These are phyloP conservation scores for Naganishia onofrii DNA, from an alignment of 768 basidiomycete genomes.

Conservation along the genomic window DNA sequence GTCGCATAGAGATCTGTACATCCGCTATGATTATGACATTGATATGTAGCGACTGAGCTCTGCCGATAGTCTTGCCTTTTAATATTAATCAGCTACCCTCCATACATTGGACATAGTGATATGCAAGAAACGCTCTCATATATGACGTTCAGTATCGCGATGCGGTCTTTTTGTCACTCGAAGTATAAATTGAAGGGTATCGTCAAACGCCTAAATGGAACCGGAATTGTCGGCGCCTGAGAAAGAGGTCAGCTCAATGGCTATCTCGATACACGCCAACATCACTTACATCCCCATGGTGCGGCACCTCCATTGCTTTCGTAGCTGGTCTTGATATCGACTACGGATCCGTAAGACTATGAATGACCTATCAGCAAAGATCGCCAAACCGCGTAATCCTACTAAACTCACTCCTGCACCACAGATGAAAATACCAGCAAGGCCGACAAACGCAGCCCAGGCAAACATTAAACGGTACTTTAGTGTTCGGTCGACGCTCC, in stretches of 20 bases:
- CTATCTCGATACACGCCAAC: background rate
- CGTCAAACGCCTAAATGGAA: background rate
- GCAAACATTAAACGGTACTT: constrained; percentile 27
- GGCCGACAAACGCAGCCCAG: constrained; percentile 29
- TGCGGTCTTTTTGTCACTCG: too few relatives aligned
- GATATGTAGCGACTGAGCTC: too few relatives aligned
- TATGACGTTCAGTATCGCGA: too few relatives aligned
- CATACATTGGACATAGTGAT: too few relatives aligned
- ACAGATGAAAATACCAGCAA: constrained; percentile 35
- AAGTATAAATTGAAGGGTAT: too few relatives aligned
- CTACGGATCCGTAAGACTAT: constrained; percentile 27
- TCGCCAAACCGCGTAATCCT: background rate
- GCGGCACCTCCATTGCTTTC: constrained; percentile 19
- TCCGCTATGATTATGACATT: too few relatives aligned
- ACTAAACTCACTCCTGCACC: constrained; percentile 36
- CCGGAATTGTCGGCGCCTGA: constrained; percentile 21
- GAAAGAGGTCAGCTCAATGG: background rate
- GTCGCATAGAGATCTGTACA: too few relatives aligned
- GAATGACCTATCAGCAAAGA: background rate
- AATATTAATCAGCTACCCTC: too few relatives aligned
- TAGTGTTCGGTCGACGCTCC: constrained; percentile 25
- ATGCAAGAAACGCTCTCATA: too few relatives aligned
- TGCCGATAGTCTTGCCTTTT: too few relatives aligned
- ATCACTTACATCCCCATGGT: constrained; percentile 36
- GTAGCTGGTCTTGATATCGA: background rate